Percentiles rank a stretch among this genome's conserved stretches.
Evolutionary conservation across 225 moss, liverwort and hornwort genomes (phyloP).

Genomic region (Bryoerythrophyllum caledonicum): DNA sequence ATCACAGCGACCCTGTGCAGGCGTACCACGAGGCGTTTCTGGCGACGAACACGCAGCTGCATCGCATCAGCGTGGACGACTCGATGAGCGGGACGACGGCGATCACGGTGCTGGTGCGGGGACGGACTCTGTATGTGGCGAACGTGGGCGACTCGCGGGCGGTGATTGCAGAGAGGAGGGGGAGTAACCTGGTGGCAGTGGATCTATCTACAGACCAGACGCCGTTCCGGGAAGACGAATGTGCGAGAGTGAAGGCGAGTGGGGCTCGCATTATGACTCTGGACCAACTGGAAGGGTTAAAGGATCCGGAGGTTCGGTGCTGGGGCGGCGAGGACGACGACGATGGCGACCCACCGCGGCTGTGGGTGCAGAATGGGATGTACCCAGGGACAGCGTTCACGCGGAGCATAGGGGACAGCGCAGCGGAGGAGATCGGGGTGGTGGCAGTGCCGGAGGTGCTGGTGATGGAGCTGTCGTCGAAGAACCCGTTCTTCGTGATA

Average conservation of each 20-base stretch:
- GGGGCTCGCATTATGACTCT: slow-evolving; percentile 90
- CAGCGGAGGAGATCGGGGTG: slow-evolving; percentile 96
- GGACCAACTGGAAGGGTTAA: slow-evolving; percentile 93
- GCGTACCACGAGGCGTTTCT: slow-evolving; percentile 78
- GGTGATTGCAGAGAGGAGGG: slow-evolving; percentile 73
- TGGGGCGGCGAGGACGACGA: slow-evolving; percentile 99
- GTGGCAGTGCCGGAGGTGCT: slow-evolving; percentile 90
- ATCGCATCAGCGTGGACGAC: slow-evolving; percentile 73
- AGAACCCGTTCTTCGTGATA: slow-evolving; percentile 80
- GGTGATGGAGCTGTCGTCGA: slow-evolving; percentile 71
- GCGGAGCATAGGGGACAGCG: slow-evolving; percentile 86
- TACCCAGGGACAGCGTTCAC: slow-evolving; percentile 96
- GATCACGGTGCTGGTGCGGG: slow-evolving; percentile 81
- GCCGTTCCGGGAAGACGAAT: slow-evolving; percentile 89
- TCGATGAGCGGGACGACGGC: slow-evolving; percentile 98
- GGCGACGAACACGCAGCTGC: slow-evolving; percentile 82
- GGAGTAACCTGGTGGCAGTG: slow-evolving; percentile 51
- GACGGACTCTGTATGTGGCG: slow-evolving; percentile 84
- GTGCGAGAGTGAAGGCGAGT: slow-evolving; percentile 60
- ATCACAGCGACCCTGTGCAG: slow-evolving; percentile 64
- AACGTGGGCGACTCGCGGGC: slow-evolving; percentile 98
- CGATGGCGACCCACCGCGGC: slow-evolving; percentile 89
- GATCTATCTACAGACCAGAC: slow-evolving; percentile 93
- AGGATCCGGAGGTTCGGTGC: slow-evolving; percentile 80
- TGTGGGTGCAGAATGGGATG: slow-evolving; percentile 96